Base-by-base conservation (phyloP, 2,329 filamentous ascomycete genomes). In the Apiospora hydei region DNA sequence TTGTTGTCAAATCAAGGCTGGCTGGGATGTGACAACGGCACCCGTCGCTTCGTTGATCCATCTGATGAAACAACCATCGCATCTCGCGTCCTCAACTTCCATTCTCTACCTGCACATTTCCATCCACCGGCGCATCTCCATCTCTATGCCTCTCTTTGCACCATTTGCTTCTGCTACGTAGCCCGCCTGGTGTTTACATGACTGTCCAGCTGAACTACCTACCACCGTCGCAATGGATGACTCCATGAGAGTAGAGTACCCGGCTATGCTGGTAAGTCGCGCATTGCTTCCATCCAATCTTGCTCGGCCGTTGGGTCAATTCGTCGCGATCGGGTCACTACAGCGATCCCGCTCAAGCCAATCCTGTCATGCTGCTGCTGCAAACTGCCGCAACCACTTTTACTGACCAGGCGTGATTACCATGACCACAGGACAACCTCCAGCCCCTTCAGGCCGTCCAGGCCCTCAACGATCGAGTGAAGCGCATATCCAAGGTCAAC, bases 221-320 rank as follows among this genome's bases (percentile, higher is more conserved):
- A 46, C 68, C 47, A 46, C 68, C 57, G 47, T 76, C 77, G 72
- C 79, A 79, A 94, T 94, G 91, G 92, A 94, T 73, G 92, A 92
- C 80, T 89, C 96, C 80, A 92, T 93, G 82, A 91, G 95, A 84
- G 88, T 93, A 83, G 96, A 98, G 84, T 98, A 98, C 87, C 95
- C 96, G 83, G 92, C 91, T 78, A 92, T 98, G 90, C 92, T 98
- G 92, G 96, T 98, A 88, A 88, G 93, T 84, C 73, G 72, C n/a
- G 79, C 71, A 67, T 69, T 38, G 57, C 34, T 64, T 24, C 57
- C 57, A 4, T 64, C 57, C 57, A 21, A 57, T 72, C 41, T 46
- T 38, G 67, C 34, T 8, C 24, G 18, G 8, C 11, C 4, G 38
- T 38, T 8, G 7, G 34, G 34, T 26, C 66, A 24, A 44, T 47